Percentiles rank a stretch among this genome's conserved stretches.
phyloP scores from a whole-genome alignment of 2,329 filamentous ascomycete genomes.

The Didymella segeticola region DNA sequence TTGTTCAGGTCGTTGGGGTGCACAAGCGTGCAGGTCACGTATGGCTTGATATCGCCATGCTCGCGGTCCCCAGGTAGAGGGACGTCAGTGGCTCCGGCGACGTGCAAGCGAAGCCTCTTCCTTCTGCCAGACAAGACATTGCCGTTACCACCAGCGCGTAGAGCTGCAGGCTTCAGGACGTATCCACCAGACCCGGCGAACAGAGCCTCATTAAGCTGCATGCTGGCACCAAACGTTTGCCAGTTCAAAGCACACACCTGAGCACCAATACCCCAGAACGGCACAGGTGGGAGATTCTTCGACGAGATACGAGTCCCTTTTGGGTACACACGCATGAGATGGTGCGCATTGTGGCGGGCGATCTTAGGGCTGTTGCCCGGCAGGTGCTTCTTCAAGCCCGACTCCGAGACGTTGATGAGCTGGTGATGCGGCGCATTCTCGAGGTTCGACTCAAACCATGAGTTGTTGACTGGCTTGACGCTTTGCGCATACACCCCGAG shows the following conservation, averaged over 20 bases:
- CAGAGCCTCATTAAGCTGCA: conserved; percentile 73
- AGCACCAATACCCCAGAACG: conserved; percentile 71
- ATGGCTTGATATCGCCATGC: conserved; percentile 63
- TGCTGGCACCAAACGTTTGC: conserved; percentile 70
- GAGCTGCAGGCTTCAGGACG: conserved; percentile 67
- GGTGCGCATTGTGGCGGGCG: conserved; percentile 65
- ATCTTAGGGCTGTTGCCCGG: conserved; percentile 58
- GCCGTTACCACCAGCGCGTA: conserved; percentile 64
- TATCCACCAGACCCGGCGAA: conserved; percentile 71
- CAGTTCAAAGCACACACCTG: conserved; percentile 75
- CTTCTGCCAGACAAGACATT: conserved; percentile 54
- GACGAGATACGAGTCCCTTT: conserved; percentile 74
- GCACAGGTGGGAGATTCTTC: conserved; percentile 67
- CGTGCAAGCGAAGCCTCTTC: conserved; percentile 62
- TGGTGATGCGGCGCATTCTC: conserved; percentile 65
- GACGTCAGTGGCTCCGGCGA: conserved; percentile 68
- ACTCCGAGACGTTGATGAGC: conserved; percentile 73
- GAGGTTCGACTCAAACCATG: conserved; percentile 65
- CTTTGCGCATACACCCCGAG: conserved; percentile 74
- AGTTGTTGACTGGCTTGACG: conserved; percentile 70
- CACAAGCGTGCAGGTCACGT: conserved; percentile 69
- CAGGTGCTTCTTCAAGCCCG: conserved; percentile 61
- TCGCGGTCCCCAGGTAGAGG: conserved; percentile 60
- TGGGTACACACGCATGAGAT: conserved; percentile 74
- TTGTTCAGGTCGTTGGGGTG: conserved; percentile 62